Percentiles rank a stretch among this genome's conserved stretches.
Conservation (phyloP, 352 stramenopile genomes). For the Pythium sukuiense region DNA sequence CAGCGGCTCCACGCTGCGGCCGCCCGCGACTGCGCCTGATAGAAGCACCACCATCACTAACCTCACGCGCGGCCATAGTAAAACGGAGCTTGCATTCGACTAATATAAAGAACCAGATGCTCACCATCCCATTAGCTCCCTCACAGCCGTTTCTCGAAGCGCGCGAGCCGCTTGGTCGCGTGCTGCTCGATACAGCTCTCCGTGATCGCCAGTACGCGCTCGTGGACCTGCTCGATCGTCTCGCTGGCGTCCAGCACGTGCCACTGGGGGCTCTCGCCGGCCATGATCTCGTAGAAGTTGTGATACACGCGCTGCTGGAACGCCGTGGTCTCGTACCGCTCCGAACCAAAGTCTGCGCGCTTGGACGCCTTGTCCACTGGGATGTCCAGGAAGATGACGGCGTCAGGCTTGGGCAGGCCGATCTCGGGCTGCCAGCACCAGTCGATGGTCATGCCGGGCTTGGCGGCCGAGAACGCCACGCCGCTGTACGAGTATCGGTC, state of each 20-base stretch:
- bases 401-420: conserved; percentile 96
- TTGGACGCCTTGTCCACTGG: conserved; percentile 86
- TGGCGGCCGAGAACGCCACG: conserved; percentile 98
- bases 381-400: conserved; percentile 97
- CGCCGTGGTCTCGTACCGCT: conserved; percentile 89
- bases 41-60: conserved; percentile 1
- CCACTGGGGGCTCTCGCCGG: conserved; percentile 46
- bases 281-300: conserved; percentile 80
- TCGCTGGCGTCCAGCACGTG: conserved; percentile 80
- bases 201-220: conserved; percentile 55
- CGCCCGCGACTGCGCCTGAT: conserved; percentile 20
- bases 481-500: conserved; percentile 98
- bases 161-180: conserved; percentile 31
- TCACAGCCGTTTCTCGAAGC: conserved; percentile 35
- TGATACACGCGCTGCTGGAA: conserved; percentile 87
- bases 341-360: conserved; percentile 92
- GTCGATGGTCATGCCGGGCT: conserved; percentile 91
- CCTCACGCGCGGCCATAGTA: conserved; percentile 1
- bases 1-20: conserved; percentile 15
- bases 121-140: neutral
- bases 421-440: conserved; percentile 98
- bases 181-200: conserved; percentile 42
- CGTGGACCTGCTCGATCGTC: conserved; percentile 74
- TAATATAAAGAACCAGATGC: conserved; percentile 8
- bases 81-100: conserved; percentile 24